phyloP scores from a whole-genome alignment of 352 stramenopile genomes.

The Pythium chondricola region DNA sequence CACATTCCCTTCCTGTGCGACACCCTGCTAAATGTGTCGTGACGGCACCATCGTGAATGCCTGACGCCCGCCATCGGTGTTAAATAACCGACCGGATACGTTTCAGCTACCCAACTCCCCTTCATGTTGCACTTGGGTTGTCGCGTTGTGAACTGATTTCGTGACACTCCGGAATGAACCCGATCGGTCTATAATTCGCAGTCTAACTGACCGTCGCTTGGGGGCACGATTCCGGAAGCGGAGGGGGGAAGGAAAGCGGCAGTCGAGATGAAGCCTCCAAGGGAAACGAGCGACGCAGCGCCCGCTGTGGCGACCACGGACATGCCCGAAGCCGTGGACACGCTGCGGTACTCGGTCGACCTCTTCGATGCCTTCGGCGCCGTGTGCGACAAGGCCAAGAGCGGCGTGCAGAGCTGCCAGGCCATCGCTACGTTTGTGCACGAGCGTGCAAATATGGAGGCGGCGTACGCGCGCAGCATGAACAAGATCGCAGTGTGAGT shows the following conservation, averaged over 20 bases:
- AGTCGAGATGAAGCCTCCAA: neutral
- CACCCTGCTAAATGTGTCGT: no score
- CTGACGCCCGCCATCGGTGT: neutral
- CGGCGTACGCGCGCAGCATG: slow-evolving; percentile 51
- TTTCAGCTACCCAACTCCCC: neutral
- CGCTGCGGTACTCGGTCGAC: slow-evolving; percentile 56
- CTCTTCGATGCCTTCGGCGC: slow-evolving; percentile 58
- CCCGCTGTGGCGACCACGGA: neutral
- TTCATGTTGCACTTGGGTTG: neutral
- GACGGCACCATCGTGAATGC: neutral
- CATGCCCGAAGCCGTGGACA: neutral
- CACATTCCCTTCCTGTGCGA: no score
- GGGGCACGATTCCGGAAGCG: no score
- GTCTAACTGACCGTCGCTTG: neutral
- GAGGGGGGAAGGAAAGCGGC: neutral
- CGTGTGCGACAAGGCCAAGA: slow-evolving; percentile 74
- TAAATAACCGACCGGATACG: slow-evolving; percentile 1
- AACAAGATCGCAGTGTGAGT: slow-evolving; percentile 56
- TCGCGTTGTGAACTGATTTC: neutral
- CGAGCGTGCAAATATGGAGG: slow-evolving; percentile 53
- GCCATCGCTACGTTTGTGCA: slow-evolving; percentile 55
- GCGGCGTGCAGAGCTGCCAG: slow-evolving; percentile 69
- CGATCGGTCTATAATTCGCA: neutral
- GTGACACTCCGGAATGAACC: neutral
- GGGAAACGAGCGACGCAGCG: neutral